A percentile compares a stretch with the other conserved stretches of the same genome.
phyloP scores from a whole-genome alignment of 768 basidiomycete species.

The Dioszegia aurantiaca region DNA sequence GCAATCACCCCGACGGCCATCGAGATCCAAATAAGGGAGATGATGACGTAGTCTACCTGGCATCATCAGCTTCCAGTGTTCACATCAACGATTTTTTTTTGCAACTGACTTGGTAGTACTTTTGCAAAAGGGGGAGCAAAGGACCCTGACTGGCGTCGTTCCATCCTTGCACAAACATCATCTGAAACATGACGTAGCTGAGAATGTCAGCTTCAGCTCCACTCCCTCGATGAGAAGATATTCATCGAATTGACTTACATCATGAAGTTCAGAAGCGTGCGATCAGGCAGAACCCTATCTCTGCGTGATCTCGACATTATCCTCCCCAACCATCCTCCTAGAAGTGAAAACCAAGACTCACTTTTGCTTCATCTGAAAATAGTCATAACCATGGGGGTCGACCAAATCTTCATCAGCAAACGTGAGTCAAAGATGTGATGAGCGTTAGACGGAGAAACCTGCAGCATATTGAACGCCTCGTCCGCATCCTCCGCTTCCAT shows the following conservation, averaged over 20 bases:
- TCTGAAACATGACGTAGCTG: conserved; percentile 31
- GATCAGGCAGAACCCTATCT: conserved; percentile 10
- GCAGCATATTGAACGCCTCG: too few relatives aligned
- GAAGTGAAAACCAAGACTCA: too few relatives aligned
- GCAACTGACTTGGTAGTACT: conserved; percentile 56
- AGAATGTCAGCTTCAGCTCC: not conserved
- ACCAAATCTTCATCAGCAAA: too few relatives aligned
- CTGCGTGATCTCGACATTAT: not conserved
- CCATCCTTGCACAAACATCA: conserved; percentile 60
- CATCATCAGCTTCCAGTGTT: not conserved
- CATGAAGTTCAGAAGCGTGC: conserved; percentile 3
- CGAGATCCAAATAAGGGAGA: conserved; percentile 66
- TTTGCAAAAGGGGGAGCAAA: conserved; percentile 68
- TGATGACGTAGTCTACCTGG: conserved; percentile 38
- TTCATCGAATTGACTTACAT: conserved; percentile 3
- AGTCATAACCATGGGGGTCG: too few relatives aligned
- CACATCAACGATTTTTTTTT: too few relatives aligned
- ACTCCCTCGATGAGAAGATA: too few relatives aligned
- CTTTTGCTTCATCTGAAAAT: too few relatives aligned
- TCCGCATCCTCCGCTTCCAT: too few relatives aligned
- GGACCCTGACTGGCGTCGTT: conserved; percentile 75
- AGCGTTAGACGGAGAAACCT: too few relatives aligned
- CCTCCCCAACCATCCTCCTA: not conserved
- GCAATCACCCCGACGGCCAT: conserved; percentile 56
- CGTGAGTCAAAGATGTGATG: too few relatives aligned